phyloP scores from a whole-genome alignment of 2,329 filamentous ascomycete species.

The Fusarium brachygibbosum region DNA sequence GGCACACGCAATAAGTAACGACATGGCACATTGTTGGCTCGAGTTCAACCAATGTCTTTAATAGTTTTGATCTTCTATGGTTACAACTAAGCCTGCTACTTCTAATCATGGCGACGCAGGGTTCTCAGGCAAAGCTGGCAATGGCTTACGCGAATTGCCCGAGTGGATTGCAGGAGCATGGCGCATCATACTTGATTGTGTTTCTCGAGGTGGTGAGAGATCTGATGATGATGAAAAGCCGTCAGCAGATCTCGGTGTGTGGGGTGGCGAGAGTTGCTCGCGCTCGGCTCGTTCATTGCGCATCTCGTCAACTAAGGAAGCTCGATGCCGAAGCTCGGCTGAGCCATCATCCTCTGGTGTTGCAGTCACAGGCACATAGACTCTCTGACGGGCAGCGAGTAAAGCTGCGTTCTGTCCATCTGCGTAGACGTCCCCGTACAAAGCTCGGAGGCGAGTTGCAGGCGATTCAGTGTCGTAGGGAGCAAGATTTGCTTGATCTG shows the following conservation, averaged over 20 bases:
- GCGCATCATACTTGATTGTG: conserved; percentile 29
- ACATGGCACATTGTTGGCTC: not conserved
- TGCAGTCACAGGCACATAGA: conserved; percentile 20
- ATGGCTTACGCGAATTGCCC: conserved; percentile 56
- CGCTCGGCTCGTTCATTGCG: conserved; percentile 30
- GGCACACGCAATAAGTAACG: not conserved
- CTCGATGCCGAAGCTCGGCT: conserved; percentile 8
- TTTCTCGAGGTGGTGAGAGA: conserved; percentile 25
- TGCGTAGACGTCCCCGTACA: conserved; percentile 36
- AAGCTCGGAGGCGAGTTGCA: conserved; percentile 25
- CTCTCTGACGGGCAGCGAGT: conserved; percentile 24
- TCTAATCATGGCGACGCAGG: conserved; percentile 44
- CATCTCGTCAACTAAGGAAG: conserved; percentile 25
- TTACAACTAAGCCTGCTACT: not conserved
- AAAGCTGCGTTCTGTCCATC: conserved; percentile 4
- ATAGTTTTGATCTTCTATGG: not conserved
- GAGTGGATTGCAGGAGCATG: conserved; percentile 41
- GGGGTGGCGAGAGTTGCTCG: conserved; percentile 49
- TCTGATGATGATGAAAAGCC: conserved; percentile 29
- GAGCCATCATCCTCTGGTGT: not conserved
- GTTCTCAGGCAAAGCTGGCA: conserved; percentile 60
- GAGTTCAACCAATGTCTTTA: not conserved
- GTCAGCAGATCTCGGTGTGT: conserved; percentile 41
- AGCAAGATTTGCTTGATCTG: conserved; percentile 47
- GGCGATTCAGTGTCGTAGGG: conserved; percentile 44